Evolutionary conservation across 352 stramenopile species (phyloP).

Genomic region (Thalassiosira oceanica): DNA sequence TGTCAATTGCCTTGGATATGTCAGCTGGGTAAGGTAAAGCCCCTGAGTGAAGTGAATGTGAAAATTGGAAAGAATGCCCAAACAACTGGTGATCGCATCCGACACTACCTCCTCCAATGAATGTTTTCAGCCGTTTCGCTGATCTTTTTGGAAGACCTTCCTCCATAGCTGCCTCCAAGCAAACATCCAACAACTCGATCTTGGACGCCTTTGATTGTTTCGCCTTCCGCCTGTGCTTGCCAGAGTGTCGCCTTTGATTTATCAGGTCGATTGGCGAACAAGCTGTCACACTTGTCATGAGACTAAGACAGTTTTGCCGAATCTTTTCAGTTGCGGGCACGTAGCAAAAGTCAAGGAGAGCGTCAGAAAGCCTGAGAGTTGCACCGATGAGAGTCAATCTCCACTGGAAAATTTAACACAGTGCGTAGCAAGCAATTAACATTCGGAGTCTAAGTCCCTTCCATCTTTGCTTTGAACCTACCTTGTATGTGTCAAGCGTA

Average conservation of each 20-base stretch:
- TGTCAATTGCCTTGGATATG: constrained; percentile 55
- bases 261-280: constrained; percentile 22
- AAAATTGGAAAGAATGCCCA: too few relatives aligned
- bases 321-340: constrained; percentile 34
- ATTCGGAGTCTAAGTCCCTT: too few relatives aligned
- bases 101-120: constrained; percentile 29
- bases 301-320: constrained; percentile 31
- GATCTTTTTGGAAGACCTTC: constrained; percentile 30
- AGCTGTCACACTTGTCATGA: constrained; percentile 26
- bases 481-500: constrained; percentile 61
- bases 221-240: constrained; percentile 34
- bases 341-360: constrained; percentile 68
- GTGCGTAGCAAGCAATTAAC: too few relatives aligned
- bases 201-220: constrained; percentile 27
- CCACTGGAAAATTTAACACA: too few relatives aligned
- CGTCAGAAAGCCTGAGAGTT: constrained; percentile 38
- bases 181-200: constrained; percentile 33
- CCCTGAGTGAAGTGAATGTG: too few relatives aligned
- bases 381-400: too few relatives aligned
- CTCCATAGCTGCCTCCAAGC: constrained; percentile 28
- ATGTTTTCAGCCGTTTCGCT: constrained; percentile 22
- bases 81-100: too few relatives aligned
- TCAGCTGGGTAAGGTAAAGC: constrained; percentile 52
- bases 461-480: not conserved
- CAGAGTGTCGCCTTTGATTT: constrained; percentile 14